These are phyloP conservation scores for Boletus smithii DNA, from an alignment of 1,284 basidiomycete genomes.

Conservation along the genomic window DNA sequence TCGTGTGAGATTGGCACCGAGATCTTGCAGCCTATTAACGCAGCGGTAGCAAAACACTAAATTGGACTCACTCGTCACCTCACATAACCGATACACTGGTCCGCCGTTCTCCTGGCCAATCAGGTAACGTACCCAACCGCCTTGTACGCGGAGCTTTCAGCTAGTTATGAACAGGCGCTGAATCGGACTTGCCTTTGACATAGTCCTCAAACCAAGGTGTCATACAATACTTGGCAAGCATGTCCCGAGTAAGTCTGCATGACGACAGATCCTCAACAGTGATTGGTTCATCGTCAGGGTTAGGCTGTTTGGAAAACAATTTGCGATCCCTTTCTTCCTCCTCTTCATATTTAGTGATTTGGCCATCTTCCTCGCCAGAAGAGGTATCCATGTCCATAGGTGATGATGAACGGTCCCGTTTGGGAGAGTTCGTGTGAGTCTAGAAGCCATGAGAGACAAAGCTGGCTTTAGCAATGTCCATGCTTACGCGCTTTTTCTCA, in stretches of 20 bases:
- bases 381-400: slow-evolving; percentile 80
- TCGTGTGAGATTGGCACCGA: slow-evolving; percentile 51
- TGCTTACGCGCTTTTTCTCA: slow-evolving; percentile 65
- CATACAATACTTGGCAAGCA: slow-evolving; percentile 61
- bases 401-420: slow-evolving; percentile 65
- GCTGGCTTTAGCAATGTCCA: background rate
- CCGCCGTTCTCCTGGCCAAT: slow-evolving; percentile 54
- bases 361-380: slow-evolving; percentile 66
- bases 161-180: background rate
- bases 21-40: slow-evolving; percentile 19
- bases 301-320: slow-evolving; percentile 45
- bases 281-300: slow-evolving; percentile 51
- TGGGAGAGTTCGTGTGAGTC: slow-evolving; percentile 52
- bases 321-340: slow-evolving; percentile 64
- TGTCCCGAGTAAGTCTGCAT: slow-evolving; percentile 60
- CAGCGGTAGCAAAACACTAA: background rate
- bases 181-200: slow-evolving; percentile 56
- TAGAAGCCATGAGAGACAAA: slow-evolving; percentile 23
- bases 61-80: slow-evolving; percentile 62
- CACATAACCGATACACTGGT: slow-evolving; percentile 81
- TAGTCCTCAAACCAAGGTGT: slow-evolving; percentile 77
- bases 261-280: slow-evolving; percentile 54
- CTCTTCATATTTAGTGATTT: slow-evolving; percentile 65
- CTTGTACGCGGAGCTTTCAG: slow-evolving; percentile 39
- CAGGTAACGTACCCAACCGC: slow-evolving; percentile 77